Conservation (phyloP, 2,329 filamentous ascomycete genomes). For the Neodidymelliopsis sp. region DNA sequence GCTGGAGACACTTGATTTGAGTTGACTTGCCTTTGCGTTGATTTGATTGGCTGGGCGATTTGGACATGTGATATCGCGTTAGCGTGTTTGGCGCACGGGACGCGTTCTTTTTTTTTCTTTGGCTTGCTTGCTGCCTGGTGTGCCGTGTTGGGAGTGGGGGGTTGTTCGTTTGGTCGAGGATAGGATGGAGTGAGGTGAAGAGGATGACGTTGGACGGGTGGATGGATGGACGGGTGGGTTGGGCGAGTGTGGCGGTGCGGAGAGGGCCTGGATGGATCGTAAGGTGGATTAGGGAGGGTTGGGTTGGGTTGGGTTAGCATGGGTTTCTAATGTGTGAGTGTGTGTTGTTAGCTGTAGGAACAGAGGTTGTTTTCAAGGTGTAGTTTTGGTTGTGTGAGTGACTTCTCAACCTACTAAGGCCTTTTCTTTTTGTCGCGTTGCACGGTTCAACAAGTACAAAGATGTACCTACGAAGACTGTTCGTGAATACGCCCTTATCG, state of each 20-base stretch:
- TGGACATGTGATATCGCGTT: slow-evolving; percentile 31
- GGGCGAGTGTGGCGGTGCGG: slow-evolving; percentile 4
- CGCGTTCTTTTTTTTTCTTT: slow-evolving; percentile 12
- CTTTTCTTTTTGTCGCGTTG: too few species aligned
- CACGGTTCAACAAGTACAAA: too few species aligned
- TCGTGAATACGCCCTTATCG: too few species aligned
- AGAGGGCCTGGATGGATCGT: neutral
- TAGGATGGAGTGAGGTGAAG: neutral
- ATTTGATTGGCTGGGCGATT: neutral
- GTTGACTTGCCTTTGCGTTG: too few species aligned
- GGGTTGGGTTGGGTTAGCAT: too few species aligned
- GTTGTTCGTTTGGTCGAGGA: neutral
- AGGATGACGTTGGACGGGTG: neutral
- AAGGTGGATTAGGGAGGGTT: neutral
- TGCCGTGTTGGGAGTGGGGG: neutral
- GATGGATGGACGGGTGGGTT: neutral
- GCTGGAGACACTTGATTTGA: too few species aligned
- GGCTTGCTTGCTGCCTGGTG: slow-evolving; percentile 14
- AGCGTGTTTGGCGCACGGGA: slow-evolving; percentile 16
- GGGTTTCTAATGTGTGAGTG: too few species aligned
- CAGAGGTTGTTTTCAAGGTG: too few species aligned
- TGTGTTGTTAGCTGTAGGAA: too few species aligned
- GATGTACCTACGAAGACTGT: too few species aligned
- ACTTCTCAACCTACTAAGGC: too few species aligned
- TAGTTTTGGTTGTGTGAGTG: too few species aligned